Evolutionary conservation across 345 rosid genomes (phyloP).

Genomic region (Citrus maxima): DNA sequence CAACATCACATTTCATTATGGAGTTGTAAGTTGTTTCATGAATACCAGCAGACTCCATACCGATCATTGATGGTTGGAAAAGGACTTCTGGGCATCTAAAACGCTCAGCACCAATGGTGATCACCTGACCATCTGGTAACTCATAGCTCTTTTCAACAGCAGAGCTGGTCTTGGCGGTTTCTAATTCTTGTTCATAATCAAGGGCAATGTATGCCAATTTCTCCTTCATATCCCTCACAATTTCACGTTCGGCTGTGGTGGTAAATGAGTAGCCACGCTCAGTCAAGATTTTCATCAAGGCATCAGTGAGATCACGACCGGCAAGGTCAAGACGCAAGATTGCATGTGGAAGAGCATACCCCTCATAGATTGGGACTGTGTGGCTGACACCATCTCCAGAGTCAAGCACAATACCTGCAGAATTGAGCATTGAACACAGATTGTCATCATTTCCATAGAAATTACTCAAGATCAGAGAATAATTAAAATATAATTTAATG

Average conservation of each 20-base stretch:
- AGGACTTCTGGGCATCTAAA: conserved; percentile 71
- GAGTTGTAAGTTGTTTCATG: conserved; percentile 74
- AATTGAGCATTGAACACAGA: not conserved
- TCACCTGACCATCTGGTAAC: conserved; percentile 72
- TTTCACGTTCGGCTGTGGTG: conserved; percentile 71
- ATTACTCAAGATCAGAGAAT: not conserved
- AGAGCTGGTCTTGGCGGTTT: conserved; percentile 57
- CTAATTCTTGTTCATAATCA: conserved; percentile 64
- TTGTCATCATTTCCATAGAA: not conserved
- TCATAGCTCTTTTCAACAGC: conserved; percentile 67
- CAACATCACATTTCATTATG: conserved; percentile 71
- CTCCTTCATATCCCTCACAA: conserved; percentile 72
- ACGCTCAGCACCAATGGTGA: conserved; percentile 64
- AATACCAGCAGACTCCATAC: conserved; percentile 69
- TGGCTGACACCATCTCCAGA: conserved; percentile 84
- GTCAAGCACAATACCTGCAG: conserved; percentile 49
- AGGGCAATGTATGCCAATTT: conserved; percentile 63
- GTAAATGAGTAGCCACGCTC: conserved; percentile 82
- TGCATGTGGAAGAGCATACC: conserved; percentile 69
- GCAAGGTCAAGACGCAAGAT: conserved; percentile 70
- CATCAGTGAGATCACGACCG: conserved; percentile 68
- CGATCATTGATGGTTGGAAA: conserved; percentile 65
- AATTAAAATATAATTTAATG: not conserved
- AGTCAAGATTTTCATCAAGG: conserved; percentile 65
- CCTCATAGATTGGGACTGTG: conserved; percentile 71